Evolutionary conservation across 2,329 filamentous ascomycete genomes (phyloP), one percentile per base, ranked within the genome.

Genomic region (Fusarium avenaceum): DNA sequence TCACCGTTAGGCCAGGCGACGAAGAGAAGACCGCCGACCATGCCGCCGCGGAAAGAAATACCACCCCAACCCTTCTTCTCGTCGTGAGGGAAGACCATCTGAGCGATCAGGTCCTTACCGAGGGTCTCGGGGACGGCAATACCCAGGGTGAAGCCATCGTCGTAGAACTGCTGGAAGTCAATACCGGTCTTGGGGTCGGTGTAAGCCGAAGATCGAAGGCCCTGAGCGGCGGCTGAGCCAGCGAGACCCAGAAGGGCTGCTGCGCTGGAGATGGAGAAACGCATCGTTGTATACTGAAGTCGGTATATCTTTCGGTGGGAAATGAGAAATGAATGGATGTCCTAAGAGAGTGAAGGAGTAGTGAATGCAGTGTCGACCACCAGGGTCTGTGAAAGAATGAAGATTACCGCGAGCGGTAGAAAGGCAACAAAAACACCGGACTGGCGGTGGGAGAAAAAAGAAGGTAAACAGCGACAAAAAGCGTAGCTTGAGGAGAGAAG

Each of bases 61-160:
- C 82, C 85, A 48, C 80, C 82, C 80, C 83, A 88, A 4, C 78
- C 79, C 11, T 58, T 64, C 2, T 28, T 57, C 56, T 82, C 78
- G 7, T 69, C 75, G n/a, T 78, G 67, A 2, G 80, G 80, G 2
- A 75, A 75, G 3, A 86, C 81, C 44, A 89, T 79, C 71, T 87
- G 84, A 9, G 82, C 84, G 61, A 88, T 86, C 67, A 88, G 82
- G 73, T 88, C 86, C 13, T 80, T 80, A 2, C 75, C 79, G 15
- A 82, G 75, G 13, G 76, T 81, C 62, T 84, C 78, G 2, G 86
- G 85, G 3, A 87, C 73, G 2, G 83, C 84, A 39, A 88, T 78
- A 70, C 84, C 85, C 55, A 86, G 83, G 26, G 73, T 78, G 72
- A 78, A 86, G 24, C 80, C 81, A 26, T 77, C 69, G 30, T 78